Conservation (phyloP, 169 alveolate species). For the Plasmodium knowlesi region DNA sequence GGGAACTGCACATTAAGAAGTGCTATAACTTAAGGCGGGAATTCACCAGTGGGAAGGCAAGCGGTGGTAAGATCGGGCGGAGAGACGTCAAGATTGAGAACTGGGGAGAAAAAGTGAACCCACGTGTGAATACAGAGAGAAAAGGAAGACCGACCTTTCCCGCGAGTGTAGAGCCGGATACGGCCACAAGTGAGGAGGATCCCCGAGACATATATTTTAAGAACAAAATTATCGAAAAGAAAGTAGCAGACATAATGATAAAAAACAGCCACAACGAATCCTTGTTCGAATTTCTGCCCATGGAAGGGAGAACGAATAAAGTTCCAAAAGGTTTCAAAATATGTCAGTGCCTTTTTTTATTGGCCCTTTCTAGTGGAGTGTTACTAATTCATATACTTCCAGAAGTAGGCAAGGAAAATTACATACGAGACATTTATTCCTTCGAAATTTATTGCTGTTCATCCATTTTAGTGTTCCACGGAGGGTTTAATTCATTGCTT, state of each 20-base stretch:
- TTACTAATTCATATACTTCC: conserved; percentile 62
- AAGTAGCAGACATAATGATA: conserved; percentile 56
- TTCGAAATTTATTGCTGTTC: conserved; percentile 62
- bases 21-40: neutral
- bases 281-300: conserved; percentile 59
- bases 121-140: neutral
- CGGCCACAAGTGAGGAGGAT: conserved; percentile 1
- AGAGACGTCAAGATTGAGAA: neutral
- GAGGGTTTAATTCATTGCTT: conserved; percentile 66
- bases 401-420: conserved; percentile 39
- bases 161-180: neutral
- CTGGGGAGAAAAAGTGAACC: neutral
- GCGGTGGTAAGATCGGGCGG: neutral
- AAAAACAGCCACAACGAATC: conserved; percentile 62
- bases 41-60: neutral
- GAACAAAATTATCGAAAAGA: conserved; percentile 31
- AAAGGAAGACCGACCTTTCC: neutral
- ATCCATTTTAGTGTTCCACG: conserved; percentile 62
- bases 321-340: conserved; percentile 55
- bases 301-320: conserved; percentile 74
- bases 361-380: conserved; percentile 59
- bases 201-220: conserved; percentile 51
- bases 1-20: neutral
- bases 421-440: conserved; percentile 60
- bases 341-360: conserved; percentile 35